Evolutionary conservation across 1,284 basidiomycete species (phyloP).

Genomic region (Marasmius fiardii): DNA sequence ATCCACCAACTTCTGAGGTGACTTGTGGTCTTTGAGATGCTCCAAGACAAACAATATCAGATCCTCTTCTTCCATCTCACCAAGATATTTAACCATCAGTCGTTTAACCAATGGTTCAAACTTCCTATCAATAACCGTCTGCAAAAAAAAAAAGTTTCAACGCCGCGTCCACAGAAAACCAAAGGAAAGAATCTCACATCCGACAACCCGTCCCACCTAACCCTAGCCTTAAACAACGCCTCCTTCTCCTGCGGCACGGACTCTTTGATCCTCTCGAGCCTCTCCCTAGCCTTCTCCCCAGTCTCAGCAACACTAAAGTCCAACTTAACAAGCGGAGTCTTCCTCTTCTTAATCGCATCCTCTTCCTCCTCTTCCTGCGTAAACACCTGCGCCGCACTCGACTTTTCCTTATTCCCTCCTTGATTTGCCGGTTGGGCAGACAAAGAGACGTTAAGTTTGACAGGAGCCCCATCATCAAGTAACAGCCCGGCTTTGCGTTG

Average conservation of each 20-base stretch:
- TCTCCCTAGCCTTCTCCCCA: slow-evolving; percentile 72
- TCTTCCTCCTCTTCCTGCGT: slow-evolving; percentile 82
- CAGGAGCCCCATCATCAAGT: slow-evolving; percentile 87
- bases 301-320: slow-evolving; percentile 80
- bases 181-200: slow-evolving; percentile 55
- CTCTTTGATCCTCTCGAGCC: slow-evolving; percentile 69
- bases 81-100: slow-evolving; percentile 80
- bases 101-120: slow-evolving; percentile 76
- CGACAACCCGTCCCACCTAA: slow-evolving; percentile 83
- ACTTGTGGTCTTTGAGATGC: slow-evolving; percentile 83
- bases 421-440: slow-evolving; percentile 42
- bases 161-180: not conserved
- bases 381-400: slow-evolving; percentile 62
- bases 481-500: slow-evolving; percentile 85
- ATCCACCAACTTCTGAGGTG: slow-evolving; percentile 77
- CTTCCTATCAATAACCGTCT: slow-evolving; percentile 79
- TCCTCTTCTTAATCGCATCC: slow-evolving; percentile 73
- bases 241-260: slow-evolving; percentile 73
- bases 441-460: slow-evolving; percentile 76
- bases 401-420: slow-evolving; percentile 46
- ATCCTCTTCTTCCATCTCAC: slow-evolving; percentile 86
- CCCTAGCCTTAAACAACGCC: slow-evolving; percentile 71
- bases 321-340: slow-evolving; percentile 78
- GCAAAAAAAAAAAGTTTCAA: slow-evolving; percentile 14
- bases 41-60: slow-evolving; percentile 88